Conservation (phyloP, 202 grass and related monocot species). For the Elaeis oleifera region DNA sequence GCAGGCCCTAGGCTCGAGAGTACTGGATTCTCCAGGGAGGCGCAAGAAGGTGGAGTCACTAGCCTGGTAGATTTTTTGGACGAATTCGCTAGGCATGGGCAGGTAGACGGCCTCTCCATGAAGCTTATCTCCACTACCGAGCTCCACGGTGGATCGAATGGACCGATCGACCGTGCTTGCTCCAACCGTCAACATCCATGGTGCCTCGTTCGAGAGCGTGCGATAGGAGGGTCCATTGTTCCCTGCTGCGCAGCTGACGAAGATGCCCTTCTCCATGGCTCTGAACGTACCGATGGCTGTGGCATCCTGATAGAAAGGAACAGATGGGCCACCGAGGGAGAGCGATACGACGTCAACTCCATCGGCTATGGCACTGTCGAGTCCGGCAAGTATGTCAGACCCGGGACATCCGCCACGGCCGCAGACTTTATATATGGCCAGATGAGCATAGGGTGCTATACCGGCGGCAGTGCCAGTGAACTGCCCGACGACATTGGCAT, state of each 20-base stretch:
- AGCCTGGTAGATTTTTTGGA: background rate
- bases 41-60: constrained; percentile 3
- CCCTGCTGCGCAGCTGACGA: constrained; percentile 43
- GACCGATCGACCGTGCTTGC: constrained; percentile 43
- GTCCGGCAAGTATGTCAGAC: constrained; percentile 35
- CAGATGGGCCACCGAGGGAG: constrained; percentile 26
- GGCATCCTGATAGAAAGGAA: constrained; percentile 46
- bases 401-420: constrained; percentile 22
- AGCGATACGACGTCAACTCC: constrained; percentile 56
- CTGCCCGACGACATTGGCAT: background rate
- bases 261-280: constrained; percentile 38
- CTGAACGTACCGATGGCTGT: constrained; percentile 50
- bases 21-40: no score
- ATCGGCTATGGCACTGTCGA: constrained; percentile 40
- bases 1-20: no score
- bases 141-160: constrained; percentile 26
- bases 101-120: constrained; percentile 29
- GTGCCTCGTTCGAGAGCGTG: constrained; percentile 44
- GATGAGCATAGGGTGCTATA: constrained; percentile 44
- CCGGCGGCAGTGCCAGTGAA: constrained; percentile 27
- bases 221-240: constrained; percentile 26
- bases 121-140: constrained; percentile 30
- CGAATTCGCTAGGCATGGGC: no score
- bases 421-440: constrained; percentile 59
- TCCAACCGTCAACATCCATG: constrained; percentile 51